These are phyloP conservation scores for Haplographium delicatum DNA, from an alignment of 495 filamentous ascomycete species.

Conservation along the genomic window DNA sequence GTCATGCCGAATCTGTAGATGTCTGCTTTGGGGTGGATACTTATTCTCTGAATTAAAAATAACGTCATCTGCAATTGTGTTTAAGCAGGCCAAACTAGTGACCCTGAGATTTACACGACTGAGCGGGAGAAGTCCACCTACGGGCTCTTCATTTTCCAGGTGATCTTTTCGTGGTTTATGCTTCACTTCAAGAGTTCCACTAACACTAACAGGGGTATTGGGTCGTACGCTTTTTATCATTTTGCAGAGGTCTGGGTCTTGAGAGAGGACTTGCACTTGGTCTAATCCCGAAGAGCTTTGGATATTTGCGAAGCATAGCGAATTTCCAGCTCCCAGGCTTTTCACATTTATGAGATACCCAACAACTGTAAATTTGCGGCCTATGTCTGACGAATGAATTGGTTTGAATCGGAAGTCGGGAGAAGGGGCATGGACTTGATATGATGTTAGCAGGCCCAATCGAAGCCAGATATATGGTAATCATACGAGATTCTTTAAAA, in stretches of 20 bases:
- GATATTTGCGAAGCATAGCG: conserved; percentile 11
- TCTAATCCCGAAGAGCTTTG: background rate
- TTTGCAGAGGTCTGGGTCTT: conserved; percentile 22
- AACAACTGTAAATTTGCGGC: conserved; percentile 5
- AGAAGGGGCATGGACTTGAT: conserved; percentile 10
- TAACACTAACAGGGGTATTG: conserved; percentile 20
- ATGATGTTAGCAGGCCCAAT: too few species aligned
- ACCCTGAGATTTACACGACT: conserved; percentile 53
- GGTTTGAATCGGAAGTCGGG: conserved; percentile 7
- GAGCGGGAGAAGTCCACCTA: background rate
- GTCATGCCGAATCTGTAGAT: conserved; percentile 79
- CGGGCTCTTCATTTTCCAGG: background rate
- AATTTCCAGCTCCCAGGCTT: background rate
- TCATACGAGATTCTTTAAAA: conserved; percentile 47
- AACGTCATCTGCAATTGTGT: conserved; percentile 70
- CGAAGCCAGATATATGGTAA: too few species aligned
- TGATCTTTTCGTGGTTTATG: conserved; percentile 2
- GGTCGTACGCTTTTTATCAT: conserved; percentile 25
- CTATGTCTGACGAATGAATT: background rate
- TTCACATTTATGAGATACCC: conserved; percentile 11
- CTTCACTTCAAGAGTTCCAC: conserved; percentile 14
- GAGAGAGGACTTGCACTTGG: conserved; percentile 9
- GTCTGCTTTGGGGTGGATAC: conserved; percentile 68
- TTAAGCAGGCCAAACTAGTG: conserved; percentile 59
- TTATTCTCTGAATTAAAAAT: conserved; percentile 64